Conservation (phyloP, 805 yeast genomes). For the Hanseniaspora taiwanica region DNA sequence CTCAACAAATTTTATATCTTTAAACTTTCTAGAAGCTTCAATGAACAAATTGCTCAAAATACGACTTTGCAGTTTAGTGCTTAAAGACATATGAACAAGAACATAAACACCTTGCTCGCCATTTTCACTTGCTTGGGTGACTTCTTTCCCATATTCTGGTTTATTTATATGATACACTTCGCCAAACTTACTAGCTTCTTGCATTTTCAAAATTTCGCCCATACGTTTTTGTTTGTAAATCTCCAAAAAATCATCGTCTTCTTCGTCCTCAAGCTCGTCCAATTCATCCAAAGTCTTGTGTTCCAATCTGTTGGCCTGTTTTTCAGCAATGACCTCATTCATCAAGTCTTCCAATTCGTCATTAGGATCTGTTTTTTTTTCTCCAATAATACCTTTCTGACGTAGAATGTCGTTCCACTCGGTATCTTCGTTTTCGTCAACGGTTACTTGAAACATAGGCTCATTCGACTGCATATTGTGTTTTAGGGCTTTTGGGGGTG, state of each 20-base stretch:
- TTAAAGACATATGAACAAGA: slow-evolving; percentile 62
- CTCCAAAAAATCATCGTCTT: slow-evolving; percentile 80
- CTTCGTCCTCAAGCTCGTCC: slow-evolving; percentile 82
- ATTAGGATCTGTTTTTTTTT: slow-evolving; percentile 79
- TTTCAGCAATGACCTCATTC: slow-evolving; percentile 65
- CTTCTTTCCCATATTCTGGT: slow-evolving; percentile 76
- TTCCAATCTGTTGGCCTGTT: slow-evolving; percentile 75
- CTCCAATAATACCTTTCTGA: slow-evolving; percentile 83
- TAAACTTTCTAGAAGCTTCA: slow-evolving; percentile 50
- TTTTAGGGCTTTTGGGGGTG: not conserved
- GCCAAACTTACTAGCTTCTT: slow-evolving; percentile 52
- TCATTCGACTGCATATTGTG: slow-evolving; percentile 16
- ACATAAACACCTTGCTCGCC: slow-evolving; percentile 37
- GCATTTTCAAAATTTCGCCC: slow-evolving; percentile 53
- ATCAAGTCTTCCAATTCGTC: slow-evolving; percentile 77
- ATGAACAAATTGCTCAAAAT: slow-evolving; percentile 46
- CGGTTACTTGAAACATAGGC: slow-evolving; percentile 67
- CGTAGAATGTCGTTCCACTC: slow-evolving; percentile 97
- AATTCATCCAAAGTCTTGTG: slow-evolving; percentile 66
- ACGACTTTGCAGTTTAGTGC: slow-evolving; percentile 60
- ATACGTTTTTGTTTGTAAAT: slow-evolving; percentile 65
- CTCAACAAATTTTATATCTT: slow-evolving; percentile 82
- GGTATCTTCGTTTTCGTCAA: slow-evolving; percentile 91
- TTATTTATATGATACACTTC: slow-evolving; percentile 65
- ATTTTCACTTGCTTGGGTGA: slow-evolving; percentile 61